Conservation (phyloP, 148 eudicot genomes). For the Limonium bicolor region DNA sequence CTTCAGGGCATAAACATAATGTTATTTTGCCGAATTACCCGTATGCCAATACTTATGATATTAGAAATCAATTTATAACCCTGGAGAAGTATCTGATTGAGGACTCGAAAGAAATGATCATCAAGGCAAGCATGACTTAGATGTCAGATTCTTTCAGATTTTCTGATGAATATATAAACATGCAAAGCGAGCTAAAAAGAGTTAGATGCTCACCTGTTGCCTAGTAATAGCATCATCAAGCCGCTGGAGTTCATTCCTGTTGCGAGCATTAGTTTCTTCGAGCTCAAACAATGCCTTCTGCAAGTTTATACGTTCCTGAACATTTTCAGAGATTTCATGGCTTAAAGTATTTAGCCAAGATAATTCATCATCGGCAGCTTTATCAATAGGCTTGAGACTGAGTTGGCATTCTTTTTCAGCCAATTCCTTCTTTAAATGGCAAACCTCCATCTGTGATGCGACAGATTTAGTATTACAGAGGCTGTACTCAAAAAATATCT, state of each 20-base stretch:
- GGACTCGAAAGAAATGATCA: too few relatives aligned
- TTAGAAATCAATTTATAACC: too few relatives aligned
- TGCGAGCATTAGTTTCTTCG: conserved; percentile 62
- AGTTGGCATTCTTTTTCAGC: conserved; percentile 58
- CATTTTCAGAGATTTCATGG: conserved; percentile 74
- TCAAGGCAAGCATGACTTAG: too few relatives aligned
- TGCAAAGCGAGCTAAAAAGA: background rate
- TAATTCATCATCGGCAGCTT: conserved; percentile 49
- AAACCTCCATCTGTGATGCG: conserved; percentile 75
- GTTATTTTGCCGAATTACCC: too few relatives aligned
- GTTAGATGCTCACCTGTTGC: conserved; percentile 37
- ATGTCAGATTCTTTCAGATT: too few relatives aligned
- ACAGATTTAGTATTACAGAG: too few relatives aligned
- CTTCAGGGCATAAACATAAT: too few relatives aligned
- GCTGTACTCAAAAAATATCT: too few relatives aligned
- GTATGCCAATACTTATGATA: too few relatives aligned
- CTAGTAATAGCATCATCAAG: conserved; percentile 73
- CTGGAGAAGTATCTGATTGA: too few relatives aligned
- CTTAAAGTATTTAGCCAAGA: conserved; percentile 60
- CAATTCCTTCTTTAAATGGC: conserved; percentile 51
- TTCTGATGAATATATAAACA: too few relatives aligned
- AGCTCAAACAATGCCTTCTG: conserved; percentile 81
- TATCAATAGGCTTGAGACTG: conserved; percentile 46
- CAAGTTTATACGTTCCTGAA: conserved; percentile 76
- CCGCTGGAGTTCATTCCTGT: conserved; percentile 52